Conservation (phyloP, 495 filamentous ascomycete genomes). For the Hamigera avellanea region DNA sequence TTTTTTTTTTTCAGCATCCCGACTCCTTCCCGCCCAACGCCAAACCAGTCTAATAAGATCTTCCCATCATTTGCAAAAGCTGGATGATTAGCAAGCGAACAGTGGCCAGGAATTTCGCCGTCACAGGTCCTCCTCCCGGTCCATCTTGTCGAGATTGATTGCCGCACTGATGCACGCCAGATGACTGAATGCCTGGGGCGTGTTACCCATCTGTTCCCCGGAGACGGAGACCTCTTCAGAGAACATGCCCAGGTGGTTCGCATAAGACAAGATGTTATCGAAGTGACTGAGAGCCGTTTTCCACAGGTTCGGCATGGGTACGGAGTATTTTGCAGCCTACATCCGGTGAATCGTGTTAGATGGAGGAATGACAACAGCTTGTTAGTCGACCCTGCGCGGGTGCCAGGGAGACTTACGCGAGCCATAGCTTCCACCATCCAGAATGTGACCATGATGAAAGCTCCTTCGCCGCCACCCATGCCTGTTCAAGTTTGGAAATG, state of each 20-base stretch:
- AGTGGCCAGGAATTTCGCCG: too few species aligned
- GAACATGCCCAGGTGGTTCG: constrained; percentile 65
- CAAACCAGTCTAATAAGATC: too few species aligned
- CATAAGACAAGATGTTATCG: constrained; percentile 62
- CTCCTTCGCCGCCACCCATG: constrained; percentile 63
- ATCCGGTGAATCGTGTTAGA: neutral
- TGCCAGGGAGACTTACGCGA: constrained; percentile 28
- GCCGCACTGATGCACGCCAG: constrained; percentile 60
- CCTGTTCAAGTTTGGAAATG: constrained; percentile 26
- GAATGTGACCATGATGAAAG: constrained; percentile 69
- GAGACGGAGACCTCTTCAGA: constrained; percentile 60
- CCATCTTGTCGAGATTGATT: constrained; percentile 49
- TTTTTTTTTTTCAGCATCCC: too few species aligned
- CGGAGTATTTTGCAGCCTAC: constrained; percentile 30
- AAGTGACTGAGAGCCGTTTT: constrained; percentile 53
- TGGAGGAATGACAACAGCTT: too few species aligned
- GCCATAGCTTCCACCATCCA: constrained; percentile 70
- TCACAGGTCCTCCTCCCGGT: constrained; percentile 2
- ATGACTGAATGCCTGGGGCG: constrained; percentile 64
- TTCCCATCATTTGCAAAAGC: too few species aligned
- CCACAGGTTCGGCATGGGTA: constrained; percentile 53
- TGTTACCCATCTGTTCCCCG: constrained; percentile 65
- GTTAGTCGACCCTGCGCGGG: too few species aligned
- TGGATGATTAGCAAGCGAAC: too few species aligned
- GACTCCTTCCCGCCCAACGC: too few species aligned